Evolutionary conservation across 139 green algal genomes (phyloP), one percentile per base, ranked within the genome.

Genomic region (Auxenochlorella pyrenoidosa): DNA sequence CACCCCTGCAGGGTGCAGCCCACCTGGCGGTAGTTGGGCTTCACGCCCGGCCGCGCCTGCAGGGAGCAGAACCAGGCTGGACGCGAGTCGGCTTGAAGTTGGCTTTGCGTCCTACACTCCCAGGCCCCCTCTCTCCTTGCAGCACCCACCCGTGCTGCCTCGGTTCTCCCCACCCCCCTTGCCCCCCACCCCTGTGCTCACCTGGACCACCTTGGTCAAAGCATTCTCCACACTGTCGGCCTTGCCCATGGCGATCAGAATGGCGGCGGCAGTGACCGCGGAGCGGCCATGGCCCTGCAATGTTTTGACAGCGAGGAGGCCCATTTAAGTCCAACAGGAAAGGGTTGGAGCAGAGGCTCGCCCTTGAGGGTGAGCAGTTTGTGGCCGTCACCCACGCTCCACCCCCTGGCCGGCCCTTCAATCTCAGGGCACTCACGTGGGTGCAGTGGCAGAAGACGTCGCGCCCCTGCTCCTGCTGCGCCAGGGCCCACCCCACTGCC

Each of bases 371-470:
- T 54, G 47, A 54, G 47, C 47, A 54, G 47, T 54, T 54, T 10
- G 6, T 54, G 47, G 8, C 47, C 47, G 10, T 54, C 47, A 54
- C 54, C 54, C 54, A 24, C 47, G 47, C 47, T 12, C 8, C 47
- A 58, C 47, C 47, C 12, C 8, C 47, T 18, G 47, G 8, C 6
- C 47, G 6, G 47, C 8, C 8, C 47, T 58, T 58, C 47, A 12
- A 6, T 58, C 47, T 12, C 12, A 18, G 6, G 47, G 47, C 47
- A 6, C 77, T 83, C 51, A 83, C 77, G n/a, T 83, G 77, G 6
- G 77, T 83, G 51, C 77, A 83, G 51, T 83, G 77, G n/a, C 51
- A 60, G 51, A 83, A 83, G 26, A 83, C 77, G 77, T 83, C 77
- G 26, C 77, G 77, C 13, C 77, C 77, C 21, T 44, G 22, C 41